Conservation (phyloP, 2,329 filamentous ascomycete genomes). For the Tolypocladium guangdongense region DNA sequence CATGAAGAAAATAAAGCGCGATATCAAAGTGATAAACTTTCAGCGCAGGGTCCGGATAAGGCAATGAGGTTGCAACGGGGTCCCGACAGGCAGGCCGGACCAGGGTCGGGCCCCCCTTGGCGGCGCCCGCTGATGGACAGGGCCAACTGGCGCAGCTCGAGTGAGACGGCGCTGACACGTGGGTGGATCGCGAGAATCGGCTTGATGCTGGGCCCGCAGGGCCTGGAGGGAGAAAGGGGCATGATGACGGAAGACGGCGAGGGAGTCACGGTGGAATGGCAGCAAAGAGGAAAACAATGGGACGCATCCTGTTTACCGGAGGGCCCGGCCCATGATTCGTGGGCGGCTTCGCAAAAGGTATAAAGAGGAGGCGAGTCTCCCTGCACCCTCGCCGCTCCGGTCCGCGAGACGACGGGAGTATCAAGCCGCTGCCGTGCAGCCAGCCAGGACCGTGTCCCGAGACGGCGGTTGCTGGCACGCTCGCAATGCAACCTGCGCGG, state of each 20-base stretch:
- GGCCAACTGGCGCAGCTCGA: conserved; percentile 3
- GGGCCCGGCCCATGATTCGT: background rate
- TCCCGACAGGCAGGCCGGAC: conserved; percentile 2
- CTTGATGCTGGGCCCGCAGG: background rate
- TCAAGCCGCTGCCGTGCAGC: background rate
- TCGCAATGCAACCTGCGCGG: background rate
- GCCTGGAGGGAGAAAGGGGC: background rate
- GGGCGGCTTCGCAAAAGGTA: background rate
- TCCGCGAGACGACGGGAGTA: background rate
- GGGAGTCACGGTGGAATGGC: background rate
- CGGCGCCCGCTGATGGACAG: conserved; percentile 4
- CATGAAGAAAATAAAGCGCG: conserved; percentile 5
- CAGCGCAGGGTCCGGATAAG: conserved; percentile 8
- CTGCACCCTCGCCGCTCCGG: background rate
- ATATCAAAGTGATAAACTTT: conserved; percentile 6
- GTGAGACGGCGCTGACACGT: conserved; percentile 9
- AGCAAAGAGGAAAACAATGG: background rate
- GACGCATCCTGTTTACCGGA: background rate
- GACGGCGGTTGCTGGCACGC: background rate
- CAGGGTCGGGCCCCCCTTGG: conserved; percentile 6
- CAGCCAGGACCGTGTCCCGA: background rate
- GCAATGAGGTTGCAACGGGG: conserved; percentile 5
- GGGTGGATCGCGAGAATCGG: conserved; percentile 8
- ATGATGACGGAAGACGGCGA: background rate
- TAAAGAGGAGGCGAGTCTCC: background rate